Conservation (phyloP, 352 stramenopile genomes). For the Hyaloperonospora arabidopsidis region DNA sequence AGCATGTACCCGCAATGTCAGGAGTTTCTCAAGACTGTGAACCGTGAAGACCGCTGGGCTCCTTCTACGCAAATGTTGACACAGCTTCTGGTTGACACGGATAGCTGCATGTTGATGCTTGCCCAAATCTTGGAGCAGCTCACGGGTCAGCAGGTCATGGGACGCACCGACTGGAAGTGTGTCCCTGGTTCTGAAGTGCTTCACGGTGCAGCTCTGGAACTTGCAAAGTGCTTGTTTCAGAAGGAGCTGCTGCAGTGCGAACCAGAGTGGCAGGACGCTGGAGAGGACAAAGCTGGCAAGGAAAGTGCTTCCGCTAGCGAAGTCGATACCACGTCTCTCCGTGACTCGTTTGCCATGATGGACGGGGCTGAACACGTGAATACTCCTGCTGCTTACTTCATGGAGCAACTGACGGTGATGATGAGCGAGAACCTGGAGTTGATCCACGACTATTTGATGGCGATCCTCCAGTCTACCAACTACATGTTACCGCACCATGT, state of each 20-base stretch:
- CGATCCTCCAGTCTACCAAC: constrained; percentile 55
- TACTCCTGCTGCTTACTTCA: constrained; percentile 37
- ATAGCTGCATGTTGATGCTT: constrained; percentile 38
- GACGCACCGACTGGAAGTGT: constrained; percentile 55
- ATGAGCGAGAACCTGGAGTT: constrained; percentile 40
- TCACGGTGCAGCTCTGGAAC: constrained; percentile 33
- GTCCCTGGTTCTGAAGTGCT: constrained; percentile 47
- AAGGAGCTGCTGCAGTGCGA: constrained; percentile 39
- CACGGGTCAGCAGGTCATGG: constrained; percentile 29
- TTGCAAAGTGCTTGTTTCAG: constrained; percentile 36
- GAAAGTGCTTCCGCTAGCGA: constrained; percentile 16
- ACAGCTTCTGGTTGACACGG: constrained; percentile 29
- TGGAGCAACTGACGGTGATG: constrained; percentile 49
- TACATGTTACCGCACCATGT: constrained; percentile 65
- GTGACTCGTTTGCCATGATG: constrained; percentile 37
- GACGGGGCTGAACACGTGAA: constrained; percentile 26
- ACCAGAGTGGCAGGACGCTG: constrained; percentile 23
- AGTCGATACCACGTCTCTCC: constrained; percentile 26
- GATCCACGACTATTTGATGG: constrained; percentile 54
- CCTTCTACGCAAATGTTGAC: constrained; percentile 23
- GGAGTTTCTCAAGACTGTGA: constrained; percentile 32
- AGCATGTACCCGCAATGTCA: constrained; percentile 47
- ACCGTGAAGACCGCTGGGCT: constrained; percentile 43
- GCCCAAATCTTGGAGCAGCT: constrained; percentile 56
- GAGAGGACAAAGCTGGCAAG: constrained; percentile 23